Conservation (phyloP, 1,284 basidiomycete genomes). For the Melanopsichium pennsylvanicum region DNA sequence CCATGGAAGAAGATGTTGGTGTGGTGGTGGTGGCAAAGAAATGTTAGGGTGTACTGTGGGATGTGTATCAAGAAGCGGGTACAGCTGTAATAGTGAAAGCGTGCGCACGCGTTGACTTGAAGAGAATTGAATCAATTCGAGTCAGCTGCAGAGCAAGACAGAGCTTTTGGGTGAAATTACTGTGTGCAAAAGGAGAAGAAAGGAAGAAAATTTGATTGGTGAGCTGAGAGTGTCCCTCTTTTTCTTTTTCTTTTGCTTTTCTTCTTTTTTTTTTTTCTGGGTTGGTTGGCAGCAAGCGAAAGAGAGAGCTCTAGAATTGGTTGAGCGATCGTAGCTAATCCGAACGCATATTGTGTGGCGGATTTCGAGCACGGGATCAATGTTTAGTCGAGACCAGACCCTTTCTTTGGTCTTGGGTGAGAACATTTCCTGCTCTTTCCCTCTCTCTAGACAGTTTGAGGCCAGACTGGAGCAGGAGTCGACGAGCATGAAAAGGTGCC, state of each 20-base stretch:
- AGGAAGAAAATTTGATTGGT: constrained; percentile 13
- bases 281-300: no score
- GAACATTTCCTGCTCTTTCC: no score
- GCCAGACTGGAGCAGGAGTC: no score
- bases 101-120: no score
- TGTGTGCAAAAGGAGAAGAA: constrained; percentile 14
- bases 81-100: no score
- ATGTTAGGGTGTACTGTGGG: background rate
- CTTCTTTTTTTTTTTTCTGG: background rate
- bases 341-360: no score
- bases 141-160: constrained; percentile 13
- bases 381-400: no score
- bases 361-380: no score
- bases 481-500: no score
- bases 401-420: background rate
- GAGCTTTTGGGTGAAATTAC: constrained; percentile 5
- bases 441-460: no score
- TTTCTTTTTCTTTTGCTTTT: background rate
- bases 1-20: constrained; percentile 36
- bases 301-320: no score
- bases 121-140: constrained; percentile 10
- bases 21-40: constrained; percentile 19
- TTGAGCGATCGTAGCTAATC: no score
- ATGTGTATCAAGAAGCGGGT: background rate
- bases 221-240: constrained; percentile 9